phyloP scores from a whole-genome alignment of 2,329 filamentous ascomycete genomes.

The Neobulgaria alba region DNA sequence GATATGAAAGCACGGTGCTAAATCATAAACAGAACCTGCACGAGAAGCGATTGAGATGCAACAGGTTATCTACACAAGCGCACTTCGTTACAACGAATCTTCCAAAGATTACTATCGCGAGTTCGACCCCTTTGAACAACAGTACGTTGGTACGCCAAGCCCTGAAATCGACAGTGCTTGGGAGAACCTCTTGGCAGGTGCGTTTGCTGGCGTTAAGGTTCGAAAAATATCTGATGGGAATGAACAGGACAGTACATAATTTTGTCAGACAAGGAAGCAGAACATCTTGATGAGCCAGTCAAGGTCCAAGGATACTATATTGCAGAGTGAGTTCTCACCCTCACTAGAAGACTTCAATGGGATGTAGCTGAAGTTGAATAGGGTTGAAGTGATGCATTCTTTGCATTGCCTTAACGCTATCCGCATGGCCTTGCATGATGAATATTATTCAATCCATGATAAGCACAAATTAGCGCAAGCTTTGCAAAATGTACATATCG shows the following conservation, averaged over 20 bases:
- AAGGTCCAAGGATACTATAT: constrained; percentile 9
- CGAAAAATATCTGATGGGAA: not conserved
- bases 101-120: constrained; percentile 12
- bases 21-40: not conserved
- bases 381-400: constrained; percentile 17
- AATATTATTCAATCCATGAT: constrained; percentile 12
- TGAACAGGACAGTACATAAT: constrained; percentile 13
- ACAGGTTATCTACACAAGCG: constrained; percentile 14
- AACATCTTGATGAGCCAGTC: constrained; percentile 7
- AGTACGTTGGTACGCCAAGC: constrained; percentile 13
- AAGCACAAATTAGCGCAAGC: constrained; percentile 7
- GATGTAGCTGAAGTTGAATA: not conserved
- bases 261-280: constrained; percentile 10
- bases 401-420: constrained; percentile 17
- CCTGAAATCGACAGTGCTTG: constrained; percentile 18
- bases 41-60: constrained; percentile 8
- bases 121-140: constrained; percentile 5
- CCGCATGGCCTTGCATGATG: constrained; percentile 9
- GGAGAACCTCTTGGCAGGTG: constrained; percentile 12
- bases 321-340: constrained; percentile 9
- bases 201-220: not conserved
- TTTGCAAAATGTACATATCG: constrained; percentile 7
- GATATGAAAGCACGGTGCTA: not conserved
- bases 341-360: too few species aligned
- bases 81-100: constrained; percentile 16